Percentiles rank a stretch among this genome's conserved stretches.
Conservation (phyloP, 2,329 filamentous ascomycete species). For the Pyrenophora graminea region DNA sequence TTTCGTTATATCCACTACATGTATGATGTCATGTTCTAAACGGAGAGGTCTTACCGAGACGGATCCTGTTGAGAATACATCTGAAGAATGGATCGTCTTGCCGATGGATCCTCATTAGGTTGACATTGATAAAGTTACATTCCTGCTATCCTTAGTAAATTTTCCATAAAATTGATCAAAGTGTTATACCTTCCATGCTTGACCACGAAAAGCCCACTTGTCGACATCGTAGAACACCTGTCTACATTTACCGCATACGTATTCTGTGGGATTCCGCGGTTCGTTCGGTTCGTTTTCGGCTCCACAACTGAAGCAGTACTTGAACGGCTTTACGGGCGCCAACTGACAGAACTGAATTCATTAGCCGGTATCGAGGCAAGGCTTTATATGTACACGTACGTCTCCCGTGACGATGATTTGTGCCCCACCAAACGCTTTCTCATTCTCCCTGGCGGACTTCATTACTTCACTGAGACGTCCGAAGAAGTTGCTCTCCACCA, state of each 20-base stretch:
- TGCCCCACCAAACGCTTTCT: constrained; percentile 51
- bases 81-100: constrained; percentile 61
- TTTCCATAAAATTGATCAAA: neutral
- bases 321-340: constrained; percentile 62
- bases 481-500: constrained; percentile 62
- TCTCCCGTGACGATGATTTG: constrained; percentile 64
- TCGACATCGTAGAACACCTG: constrained; percentile 52
- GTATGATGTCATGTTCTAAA: too few species aligned
- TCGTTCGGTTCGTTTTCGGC: constrained; percentile 22
- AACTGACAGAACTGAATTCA: constrained; percentile 44
- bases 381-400: constrained; percentile 4
- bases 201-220: constrained; percentile 65
- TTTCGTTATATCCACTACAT: too few species aligned
- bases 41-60: constrained; percentile 48
- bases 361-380: too few species aligned
- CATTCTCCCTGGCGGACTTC: constrained; percentile 39
- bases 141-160: constrained; percentile 24
- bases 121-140: constrained; percentile 58
- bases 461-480: constrained; percentile 55
- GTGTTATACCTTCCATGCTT: constrained; percentile 52
- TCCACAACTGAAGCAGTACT: constrained; percentile 57
- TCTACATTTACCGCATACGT: constrained; percentile 23
- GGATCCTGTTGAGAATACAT: constrained; percentile 59
- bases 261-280: too few species aligned
- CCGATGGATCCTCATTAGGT: constrained; percentile 61